phyloP scores from a whole-genome alignment of 2,329 filamentous ascomycete species.

The Emmonsiellopsis sp. region DNA sequence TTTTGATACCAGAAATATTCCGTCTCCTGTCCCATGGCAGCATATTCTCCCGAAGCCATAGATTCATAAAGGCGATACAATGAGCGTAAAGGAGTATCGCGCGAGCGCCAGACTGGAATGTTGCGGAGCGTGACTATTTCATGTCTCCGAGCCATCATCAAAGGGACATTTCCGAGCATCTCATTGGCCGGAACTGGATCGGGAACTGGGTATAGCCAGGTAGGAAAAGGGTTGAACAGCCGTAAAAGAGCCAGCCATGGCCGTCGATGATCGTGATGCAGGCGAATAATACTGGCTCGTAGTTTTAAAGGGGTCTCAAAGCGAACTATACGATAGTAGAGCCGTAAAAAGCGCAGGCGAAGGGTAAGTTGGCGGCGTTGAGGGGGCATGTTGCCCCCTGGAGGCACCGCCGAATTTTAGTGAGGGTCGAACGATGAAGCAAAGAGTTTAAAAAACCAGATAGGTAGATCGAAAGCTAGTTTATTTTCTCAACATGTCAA shows the following conservation, averaged over 20 bases:
- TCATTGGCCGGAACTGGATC: slow-evolving; percentile 8
- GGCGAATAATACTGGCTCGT: slow-evolving; percentile 14
- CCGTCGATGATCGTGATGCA: slow-evolving; percentile 12
- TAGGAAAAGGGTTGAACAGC: slow-evolving; percentile 16
- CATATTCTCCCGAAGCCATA: slow-evolving; percentile 14
- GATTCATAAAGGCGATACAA: slow-evolving; percentile 21
- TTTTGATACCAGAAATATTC: slow-evolving; percentile 21
- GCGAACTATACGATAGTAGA: background rate
- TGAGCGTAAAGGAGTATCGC: slow-evolving; percentile 18
- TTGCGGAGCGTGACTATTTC: slow-evolving; percentile 5
- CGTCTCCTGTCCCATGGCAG: slow-evolving; percentile 14
- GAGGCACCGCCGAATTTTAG: too few relatives aligned
- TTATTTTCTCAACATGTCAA: background rate
- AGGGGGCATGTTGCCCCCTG: background rate
- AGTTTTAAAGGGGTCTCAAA: slow-evolving; percentile 13
- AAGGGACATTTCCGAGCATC: slow-evolving; percentile 7
- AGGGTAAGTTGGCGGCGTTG: background rate
- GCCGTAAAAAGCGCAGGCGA: background rate
- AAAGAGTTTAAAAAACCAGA: too few relatives aligned
- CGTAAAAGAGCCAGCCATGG: slow-evolving; percentile 15
- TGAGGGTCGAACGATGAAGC: too few relatives aligned
- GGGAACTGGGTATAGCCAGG: slow-evolving; percentile 12
- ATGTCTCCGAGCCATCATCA: slow-evolving; percentile 6
- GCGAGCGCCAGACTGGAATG: slow-evolving; percentile 16
- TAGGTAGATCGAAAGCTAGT: background rate